Base-by-base conservation (phyloP, 2,329 filamentous ascomycete species). In the Sclerotinia subarctica region DNA sequence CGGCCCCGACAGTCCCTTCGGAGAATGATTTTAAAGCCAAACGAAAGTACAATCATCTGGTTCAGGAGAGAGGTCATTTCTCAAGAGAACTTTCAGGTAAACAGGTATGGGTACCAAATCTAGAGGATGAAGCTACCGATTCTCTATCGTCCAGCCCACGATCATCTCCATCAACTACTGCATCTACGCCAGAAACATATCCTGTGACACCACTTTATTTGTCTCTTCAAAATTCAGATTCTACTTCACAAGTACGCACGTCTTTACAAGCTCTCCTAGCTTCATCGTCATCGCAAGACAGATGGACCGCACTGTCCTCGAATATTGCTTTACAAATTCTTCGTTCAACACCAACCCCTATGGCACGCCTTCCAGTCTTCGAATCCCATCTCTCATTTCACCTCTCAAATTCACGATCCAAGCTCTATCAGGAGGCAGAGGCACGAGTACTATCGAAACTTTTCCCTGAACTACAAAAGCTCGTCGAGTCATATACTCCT, bases 271-370 rank as follows among this genome's bases (percentile, higher is more conserved):
- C 73, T 11, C 76, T 78, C n/a, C 71, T 77, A 21, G 69, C 74
- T 15, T 76, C 76, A 26, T 66, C 72, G 17, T 71, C 71, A 17
- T 68, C 72, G 1, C 67, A 70, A 24, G 70, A 77, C 42, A 77
- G 74, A 67, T 78, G 76, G 76, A 67, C 67, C 1, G 44, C 66
- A 7, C 67, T 76, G 5, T 71, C 73, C 1, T 67, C 74, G 11
- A 70, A 74, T 32, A 68, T 78, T 4, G 76, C 76, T 17, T 71
- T 78, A 26, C 74, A 77, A 66, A 77, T 77, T 59, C 70, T 78
- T 38, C 76, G 75, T 19, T 73, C 74, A 42, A 76, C 76, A 47
- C 72, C 72, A 38, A 73, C 74, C 35, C 71, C 74, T 10, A 73
- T 78, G 10, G 70, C 71, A 7, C 70, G 70, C 8, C 73, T 78